These are phyloP conservation scores for Starmerella riodocensis DNA, from an alignment of 805 yeast species.

Conservation along the genomic window DNA sequence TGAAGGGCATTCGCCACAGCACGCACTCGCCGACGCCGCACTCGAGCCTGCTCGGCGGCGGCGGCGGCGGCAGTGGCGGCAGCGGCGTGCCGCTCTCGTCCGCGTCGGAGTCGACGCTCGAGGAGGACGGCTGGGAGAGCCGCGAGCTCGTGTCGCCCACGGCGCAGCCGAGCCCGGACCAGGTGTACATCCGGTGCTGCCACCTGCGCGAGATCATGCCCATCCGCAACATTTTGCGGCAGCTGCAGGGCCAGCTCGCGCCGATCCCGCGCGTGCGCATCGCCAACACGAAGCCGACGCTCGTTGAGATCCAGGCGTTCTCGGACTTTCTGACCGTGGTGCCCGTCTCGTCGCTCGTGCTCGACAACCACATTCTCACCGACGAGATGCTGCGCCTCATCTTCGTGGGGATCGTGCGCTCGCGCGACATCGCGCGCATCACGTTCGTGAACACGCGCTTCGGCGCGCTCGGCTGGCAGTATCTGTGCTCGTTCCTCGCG, in stretches of 20 bases:
- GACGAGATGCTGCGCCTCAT: slow-evolving; percentile 64
- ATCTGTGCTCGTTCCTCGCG: slow-evolving; percentile 60
- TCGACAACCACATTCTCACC: slow-evolving; percentile 68
- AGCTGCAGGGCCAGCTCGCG: slow-evolving; percentile 60
- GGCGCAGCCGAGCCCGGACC: slow-evolving; percentile 25
- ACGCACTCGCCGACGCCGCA: too few relatives aligned
- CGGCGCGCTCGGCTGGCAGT: slow-evolving; percentile 61
- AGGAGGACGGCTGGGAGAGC: slow-evolving; percentile 21
- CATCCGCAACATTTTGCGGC: slow-evolving; percentile 76
- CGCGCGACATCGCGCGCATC: slow-evolving; percentile 54
- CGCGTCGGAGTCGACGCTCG: neutral
- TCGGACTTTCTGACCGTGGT: slow-evolving; percentile 79
- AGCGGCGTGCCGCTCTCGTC: too few relatives aligned
- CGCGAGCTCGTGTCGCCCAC: neutral
- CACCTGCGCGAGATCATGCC: slow-evolving; percentile 85
- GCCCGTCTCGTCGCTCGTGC: slow-evolving; percentile 58
- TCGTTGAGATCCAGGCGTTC: slow-evolving; percentile 76
- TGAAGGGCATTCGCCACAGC: neutral
- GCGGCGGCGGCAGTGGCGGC: too few relatives aligned
- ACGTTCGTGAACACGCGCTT: slow-evolving; percentile 69
- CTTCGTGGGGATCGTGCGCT: slow-evolving; percentile 55
- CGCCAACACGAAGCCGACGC: slow-evolving; percentile 77
- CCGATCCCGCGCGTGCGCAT: slow-evolving; percentile 62
- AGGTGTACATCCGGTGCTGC: slow-evolving; percentile 81
- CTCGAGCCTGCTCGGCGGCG: too few relatives aligned